Conservation (phyloP, 202 grass and related monocot species). For the Brachypodium distachyon region DNA sequence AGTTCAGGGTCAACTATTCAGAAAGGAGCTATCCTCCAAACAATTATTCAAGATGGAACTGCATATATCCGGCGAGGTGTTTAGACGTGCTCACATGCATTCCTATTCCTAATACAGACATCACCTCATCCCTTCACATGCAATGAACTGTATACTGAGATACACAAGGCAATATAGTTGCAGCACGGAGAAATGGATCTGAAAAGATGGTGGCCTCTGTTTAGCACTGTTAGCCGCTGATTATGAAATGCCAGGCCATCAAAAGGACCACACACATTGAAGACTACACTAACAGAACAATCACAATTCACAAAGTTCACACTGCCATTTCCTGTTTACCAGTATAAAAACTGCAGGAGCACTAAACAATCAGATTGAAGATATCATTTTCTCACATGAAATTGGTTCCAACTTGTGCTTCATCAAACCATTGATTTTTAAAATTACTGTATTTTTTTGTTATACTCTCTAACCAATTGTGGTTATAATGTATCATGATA, state of each 20-base stretch:
- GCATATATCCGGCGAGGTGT: neutral
- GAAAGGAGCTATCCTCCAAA: neutral
- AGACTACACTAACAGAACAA: neutral
- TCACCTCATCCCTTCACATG: neutral
- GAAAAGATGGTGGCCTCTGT: neutral
- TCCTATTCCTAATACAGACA: neutral
- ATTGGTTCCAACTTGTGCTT: neutral
- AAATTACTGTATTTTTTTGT: neutral
- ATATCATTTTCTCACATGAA: neutral
- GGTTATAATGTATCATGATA: neutral
- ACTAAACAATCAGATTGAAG: neutral
- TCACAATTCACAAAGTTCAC: neutral
- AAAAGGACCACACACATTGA: neutral
- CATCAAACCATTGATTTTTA: neutral
- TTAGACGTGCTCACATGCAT: neutral
- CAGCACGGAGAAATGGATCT: too few relatives aligned
- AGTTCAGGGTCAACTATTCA: constrained; percentile 10
- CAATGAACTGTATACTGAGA: neutral
- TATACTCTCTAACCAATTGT: neutral
- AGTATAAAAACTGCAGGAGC: neutral
- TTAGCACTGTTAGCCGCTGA: neutral
- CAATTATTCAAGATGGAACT: neutral
- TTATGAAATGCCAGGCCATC: neutral
- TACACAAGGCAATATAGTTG: neutral
- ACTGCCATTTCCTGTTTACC: neutral